phyloP scores from a whole-genome alignment of 805 yeast species.

The Brettanomyces custersianus region DNA sequence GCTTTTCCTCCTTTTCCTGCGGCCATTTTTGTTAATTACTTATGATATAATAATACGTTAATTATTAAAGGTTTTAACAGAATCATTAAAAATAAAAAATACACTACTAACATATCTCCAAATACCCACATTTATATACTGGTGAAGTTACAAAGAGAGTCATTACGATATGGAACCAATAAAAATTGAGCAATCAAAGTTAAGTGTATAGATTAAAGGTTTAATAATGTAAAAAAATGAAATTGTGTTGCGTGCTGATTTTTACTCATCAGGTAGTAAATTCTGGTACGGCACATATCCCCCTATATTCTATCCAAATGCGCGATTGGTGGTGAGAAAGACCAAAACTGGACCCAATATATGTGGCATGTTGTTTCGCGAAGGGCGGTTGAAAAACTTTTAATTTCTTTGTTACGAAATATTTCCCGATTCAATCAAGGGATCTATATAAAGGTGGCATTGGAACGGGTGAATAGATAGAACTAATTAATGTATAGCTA shows the following conservation, averaged over 20 bases:
- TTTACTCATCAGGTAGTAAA: slow-evolving; percentile 13
- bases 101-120: neutral
- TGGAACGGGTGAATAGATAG: neutral
- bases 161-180: neutral
- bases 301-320: slow-evolving; percentile 10
- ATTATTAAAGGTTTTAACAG: slow-evolving; percentile 3
- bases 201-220: neutral
- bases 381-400: no score
- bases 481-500: neutral
- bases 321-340: neutral
- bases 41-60: slow-evolving; percentile 2
- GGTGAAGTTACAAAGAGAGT: neutral
- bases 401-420: neutral
- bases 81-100: neutral
- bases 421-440: neutral
- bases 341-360: slow-evolving; percentile 5
- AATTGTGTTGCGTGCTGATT: slow-evolving; percentile 8
- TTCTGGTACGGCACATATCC: slow-evolving; percentile 9
- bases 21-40: slow-evolving; percentile 27
- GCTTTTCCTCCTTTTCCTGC: slow-evolving; percentile 92
- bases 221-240: no score
- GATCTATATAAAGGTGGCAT: neutral
- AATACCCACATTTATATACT: neutral
- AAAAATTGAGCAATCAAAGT: neutral
- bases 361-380: slow-evolving; percentile 8